Conservation (phyloP, 2,329 filamentous ascomycete species). For the Cyphellophora attinorum region DNA sequence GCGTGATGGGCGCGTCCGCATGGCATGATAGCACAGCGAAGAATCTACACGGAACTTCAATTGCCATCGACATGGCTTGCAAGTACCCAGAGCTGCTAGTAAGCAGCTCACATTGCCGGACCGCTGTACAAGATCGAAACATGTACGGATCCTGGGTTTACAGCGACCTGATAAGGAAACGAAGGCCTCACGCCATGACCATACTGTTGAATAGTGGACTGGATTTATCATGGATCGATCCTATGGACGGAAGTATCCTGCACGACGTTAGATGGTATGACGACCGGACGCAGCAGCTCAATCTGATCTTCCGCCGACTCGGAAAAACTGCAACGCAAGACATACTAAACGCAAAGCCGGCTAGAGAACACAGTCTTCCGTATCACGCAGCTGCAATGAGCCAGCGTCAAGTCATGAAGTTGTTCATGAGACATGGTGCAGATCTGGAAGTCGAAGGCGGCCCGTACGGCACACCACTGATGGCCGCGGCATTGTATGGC, state of each 20-base stretch:
- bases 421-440: slow-evolving; percentile 1
- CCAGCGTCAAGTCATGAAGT: neutral
- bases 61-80: no score
- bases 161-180: no score
- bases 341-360: neutral
- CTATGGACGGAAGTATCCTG: neutral
- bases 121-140: no score
- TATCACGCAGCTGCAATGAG: neutral
- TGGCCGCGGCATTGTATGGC: neutral
- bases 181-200: no score
- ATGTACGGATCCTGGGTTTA: no score
- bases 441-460: slow-evolving; percentile 1
- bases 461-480: neutral
- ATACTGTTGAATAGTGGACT: neutral
- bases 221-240: neutral
- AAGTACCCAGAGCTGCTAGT: no score
- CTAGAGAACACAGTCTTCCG: neutral
- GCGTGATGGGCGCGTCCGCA: no score
- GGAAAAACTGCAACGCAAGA: neutral
- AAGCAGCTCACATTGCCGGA: no score
- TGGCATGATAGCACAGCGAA: no score
- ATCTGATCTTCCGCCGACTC: neutral
- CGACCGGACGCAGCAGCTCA: neutral
- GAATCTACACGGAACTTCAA: no score
- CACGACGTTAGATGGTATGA: neutral